A percentile compares a stretch with the other conserved stretches of the same genome.
Evolutionary conservation across 768 basidiomycete species (phyloP).

Genomic region (Leccinum subtestaceum): DNA sequence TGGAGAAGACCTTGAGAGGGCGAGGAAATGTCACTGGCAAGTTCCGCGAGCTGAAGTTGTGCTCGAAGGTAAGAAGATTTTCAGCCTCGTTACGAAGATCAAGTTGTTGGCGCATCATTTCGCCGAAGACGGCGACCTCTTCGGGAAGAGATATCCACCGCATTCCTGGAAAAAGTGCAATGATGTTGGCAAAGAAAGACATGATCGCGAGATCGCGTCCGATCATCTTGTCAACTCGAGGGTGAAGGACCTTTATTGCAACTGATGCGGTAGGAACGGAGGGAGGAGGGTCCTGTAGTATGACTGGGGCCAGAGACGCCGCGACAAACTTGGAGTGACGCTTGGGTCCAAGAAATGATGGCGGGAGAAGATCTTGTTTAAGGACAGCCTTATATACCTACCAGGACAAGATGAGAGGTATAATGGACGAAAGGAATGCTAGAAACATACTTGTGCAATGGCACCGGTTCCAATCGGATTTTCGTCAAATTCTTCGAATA

Average conservation of each 20-base stretch:
- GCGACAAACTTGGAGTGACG: conserved; percentile 47
- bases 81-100: conserved; percentile 88
- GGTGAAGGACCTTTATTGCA: conserved; percentile 95
- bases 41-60: conserved; percentile 76
- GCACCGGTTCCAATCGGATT: conserved; percentile 95
- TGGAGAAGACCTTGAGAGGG: conserved; percentile 80
- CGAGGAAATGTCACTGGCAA: conserved; percentile 88
- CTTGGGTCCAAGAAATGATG: conserved; percentile 77
- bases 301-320: conserved; percentile 51
- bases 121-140: conserved; percentile 91
- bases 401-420: neutral
- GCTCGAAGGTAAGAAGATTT: conserved; percentile 82
- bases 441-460: conserved; percentile 72
- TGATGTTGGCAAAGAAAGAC: conserved; percentile 80
- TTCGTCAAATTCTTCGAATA: conserved; percentile 88
- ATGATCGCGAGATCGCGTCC: conserved; percentile 91
- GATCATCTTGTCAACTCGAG: conserved; percentile 77
- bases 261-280: conserved; percentile 82
- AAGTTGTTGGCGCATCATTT: conserved; percentile 95
- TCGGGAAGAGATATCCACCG: conserved; percentile 95
- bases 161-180: conserved; percentile 87
- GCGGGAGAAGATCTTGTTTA: conserved; percentile 79
- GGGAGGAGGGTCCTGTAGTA: conserved; percentile 54
- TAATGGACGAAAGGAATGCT: conserved; percentile 4
- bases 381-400: conserved; percentile 89